Evolutionary conservation across 192 early-diverging fungal species (phyloP), one percentile per base, ranked within the genome.

Genomic region (Polychytrium aggregatum): DNA sequence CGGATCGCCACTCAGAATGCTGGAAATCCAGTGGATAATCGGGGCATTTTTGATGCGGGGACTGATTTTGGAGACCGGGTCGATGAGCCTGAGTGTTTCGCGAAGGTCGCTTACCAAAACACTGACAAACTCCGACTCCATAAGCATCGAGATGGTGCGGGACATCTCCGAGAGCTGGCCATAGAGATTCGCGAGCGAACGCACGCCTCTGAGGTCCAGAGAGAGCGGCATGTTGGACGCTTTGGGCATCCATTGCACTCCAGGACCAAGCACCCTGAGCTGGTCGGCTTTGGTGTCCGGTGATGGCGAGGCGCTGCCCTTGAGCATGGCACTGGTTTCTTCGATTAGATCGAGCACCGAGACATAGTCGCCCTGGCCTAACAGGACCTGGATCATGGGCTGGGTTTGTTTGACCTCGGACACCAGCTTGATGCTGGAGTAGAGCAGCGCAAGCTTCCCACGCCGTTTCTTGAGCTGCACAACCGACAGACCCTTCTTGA

Each of bases 311-410:
- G 27, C 7, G 17, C 71, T 58, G 25, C 74, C 83, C 13, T 72
- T 54, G 25, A 91, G 53, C 0, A 72, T 55, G 25, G 25, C 44
- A 35, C 79, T 76, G 5, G 87, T 77, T 30, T 95, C 87, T 36
- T 86, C 84, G 33, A 98, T 82, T 37, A 97, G 62, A 49, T 90
- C 86, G 50, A 97, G 57, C 3, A 94, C 92, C 2, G 78, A 89
- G 45, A 90, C 84, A 54, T 87, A 90, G 62, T 96, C 82, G 3
- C 78, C 78, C 30, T 89, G 84, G 2, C 67, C 69, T 10, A 94
- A 46, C 28, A 97, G 61, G 17, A 82, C 71, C 50, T 93, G 86
- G 36, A 95, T 87, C 47, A 85, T 84, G 0, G 84, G 83, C 52
- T 85, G 82, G 3, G 83, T 79, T 22, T 88, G 83, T 45, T 74